phyloP scores from a whole-genome alignment of 805 yeast species.

The Candida parachauliodes region DNA sequence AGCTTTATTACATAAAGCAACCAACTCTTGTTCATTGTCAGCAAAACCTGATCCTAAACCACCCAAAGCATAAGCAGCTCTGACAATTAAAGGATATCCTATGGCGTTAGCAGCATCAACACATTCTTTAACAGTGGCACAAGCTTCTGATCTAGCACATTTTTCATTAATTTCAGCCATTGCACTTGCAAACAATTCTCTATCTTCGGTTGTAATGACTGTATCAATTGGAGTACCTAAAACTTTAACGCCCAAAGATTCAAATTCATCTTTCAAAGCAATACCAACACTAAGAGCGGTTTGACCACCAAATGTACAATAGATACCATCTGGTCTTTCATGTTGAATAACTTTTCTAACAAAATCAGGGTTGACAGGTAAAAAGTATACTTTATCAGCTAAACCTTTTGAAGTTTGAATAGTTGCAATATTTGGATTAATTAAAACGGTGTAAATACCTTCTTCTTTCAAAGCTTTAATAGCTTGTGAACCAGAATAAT shows the following conservation, averaged over 20 bases:
- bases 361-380: constrained; percentile 96
- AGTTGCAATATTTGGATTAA: constrained; percentile 97
- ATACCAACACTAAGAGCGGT: constrained; percentile 97
- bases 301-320: constrained; percentile 98
- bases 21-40: constrained; percentile 76
- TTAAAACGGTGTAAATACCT: constrained; percentile 92
- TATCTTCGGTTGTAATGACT: constrained; percentile 94
- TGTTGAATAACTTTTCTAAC: constrained; percentile 92
- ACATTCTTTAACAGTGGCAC: constrained; percentile 77
- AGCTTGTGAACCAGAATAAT: constrained; percentile 98
- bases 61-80: constrained; percentile 97
- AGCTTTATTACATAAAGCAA: constrained; percentile 82
- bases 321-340: constrained; percentile 96
- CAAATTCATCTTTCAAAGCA: constrained; percentile 91
- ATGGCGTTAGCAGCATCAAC: constrained; percentile 77
- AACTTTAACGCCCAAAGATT: constrained; percentile 85
- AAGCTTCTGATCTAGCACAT: constrained; percentile 91
- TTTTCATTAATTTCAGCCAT: constrained; percentile 95
- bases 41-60: constrained; percentile 99
- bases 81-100: constrained; percentile 92
- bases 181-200: constrained; percentile 91
- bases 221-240: constrained; percentile 97
- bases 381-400: constrained; percentile 95
- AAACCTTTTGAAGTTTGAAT: constrained; percentile 97
- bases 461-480: constrained; percentile 97